phyloP scores from a whole-genome alignment of 2,329 filamentous ascomycete genomes.

The Cladosporium halotolerans region DNA sequence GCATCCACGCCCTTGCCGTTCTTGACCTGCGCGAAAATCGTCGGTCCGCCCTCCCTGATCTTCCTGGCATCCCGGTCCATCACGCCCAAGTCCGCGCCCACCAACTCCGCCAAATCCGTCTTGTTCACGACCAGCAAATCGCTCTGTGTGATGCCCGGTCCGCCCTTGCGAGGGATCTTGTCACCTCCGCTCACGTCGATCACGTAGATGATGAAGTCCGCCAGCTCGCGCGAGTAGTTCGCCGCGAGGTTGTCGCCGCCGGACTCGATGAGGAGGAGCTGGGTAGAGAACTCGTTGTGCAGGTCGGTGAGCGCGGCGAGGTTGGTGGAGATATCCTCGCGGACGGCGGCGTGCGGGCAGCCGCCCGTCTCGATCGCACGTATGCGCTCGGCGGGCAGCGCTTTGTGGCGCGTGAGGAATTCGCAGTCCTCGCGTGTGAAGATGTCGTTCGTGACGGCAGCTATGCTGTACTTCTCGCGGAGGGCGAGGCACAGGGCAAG shows the following conservation, averaged over 20 bases:
- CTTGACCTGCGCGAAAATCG: constrained; percentile 97
- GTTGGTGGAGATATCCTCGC: constrained; percentile 93
- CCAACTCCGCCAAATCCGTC: constrained; percentile 83
- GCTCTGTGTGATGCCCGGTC: constrained; percentile 93
- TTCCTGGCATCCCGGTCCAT: constrained; percentile 94
- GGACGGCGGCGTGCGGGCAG: constrained; percentile 92
- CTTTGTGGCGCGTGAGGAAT: constrained; percentile 82
- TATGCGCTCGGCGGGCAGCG: constrained; percentile 77
- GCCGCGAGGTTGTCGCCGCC: constrained; percentile 95
- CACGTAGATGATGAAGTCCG: constrained; percentile 97
- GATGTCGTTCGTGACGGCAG: constrained; percentile 97
- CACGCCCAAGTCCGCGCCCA: constrained; percentile 82
- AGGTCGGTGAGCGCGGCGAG: constrained; percentile 86
- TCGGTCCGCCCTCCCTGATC: constrained; percentile 91
- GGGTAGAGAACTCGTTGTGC: constrained; percentile 70
- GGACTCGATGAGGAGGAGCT: constrained; percentile 87
- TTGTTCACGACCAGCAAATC: constrained; percentile 95
- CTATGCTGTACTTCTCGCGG: constrained; percentile 74
- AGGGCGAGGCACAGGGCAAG: constrained; percentile 82
- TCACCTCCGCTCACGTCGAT: constrained; percentile 96
- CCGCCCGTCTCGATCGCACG: constrained; percentile 95
- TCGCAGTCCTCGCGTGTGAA: constrained; percentile 97
- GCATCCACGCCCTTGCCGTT: constrained; percentile 76
- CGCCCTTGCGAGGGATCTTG: constrained; percentile 93
- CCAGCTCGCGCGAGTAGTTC: constrained; percentile 91